Conservation (phyloP, 2,329 filamentous ascomycete genomes). For the Talaromyces marneffei region DNA sequence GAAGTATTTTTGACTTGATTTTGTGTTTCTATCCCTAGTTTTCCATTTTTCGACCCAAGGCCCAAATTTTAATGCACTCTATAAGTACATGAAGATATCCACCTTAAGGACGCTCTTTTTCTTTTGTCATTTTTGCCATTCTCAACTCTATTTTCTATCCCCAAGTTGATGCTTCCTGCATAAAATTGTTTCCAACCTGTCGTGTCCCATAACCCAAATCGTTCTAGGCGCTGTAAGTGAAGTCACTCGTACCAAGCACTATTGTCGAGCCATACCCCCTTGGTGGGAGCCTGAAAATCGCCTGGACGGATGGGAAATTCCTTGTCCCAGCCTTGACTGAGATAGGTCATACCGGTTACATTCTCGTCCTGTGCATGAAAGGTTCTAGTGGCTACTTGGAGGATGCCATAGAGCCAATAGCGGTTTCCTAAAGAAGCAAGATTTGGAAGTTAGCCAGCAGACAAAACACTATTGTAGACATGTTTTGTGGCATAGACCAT, state of each 20-base stretch:
- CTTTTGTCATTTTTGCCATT: too few relatives aligned
- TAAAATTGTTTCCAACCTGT: not conserved
- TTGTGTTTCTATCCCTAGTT: not conserved
- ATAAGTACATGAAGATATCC: not conserved
- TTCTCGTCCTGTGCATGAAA: not conserved
- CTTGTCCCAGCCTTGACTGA: slow-evolving; percentile 1
- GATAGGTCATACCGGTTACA: not conserved
- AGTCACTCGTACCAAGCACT: not conserved
- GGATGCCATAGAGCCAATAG: not conserved
- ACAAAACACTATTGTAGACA: not conserved
- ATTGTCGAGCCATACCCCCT: not conserved
- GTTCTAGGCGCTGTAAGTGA: too few relatives aligned
- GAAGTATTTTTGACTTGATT: not conserved
- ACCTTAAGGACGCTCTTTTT: not conserved
- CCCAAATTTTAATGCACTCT: not conserved
- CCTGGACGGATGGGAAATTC: slow-evolving; percentile 7
- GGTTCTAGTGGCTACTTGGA: not conserved
- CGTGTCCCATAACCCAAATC: not conserved
- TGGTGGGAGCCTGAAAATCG: not conserved
- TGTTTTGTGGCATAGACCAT: not conserved
- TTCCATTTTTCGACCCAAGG: not conserved
- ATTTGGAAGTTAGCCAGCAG: not conserved
- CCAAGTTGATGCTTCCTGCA: not conserved
- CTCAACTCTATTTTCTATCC: not conserved
- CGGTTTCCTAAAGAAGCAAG: not conserved